Percentiles rank a stretch among this genome's conserved stretches.
These are phyloP conservation scores for Sugiyamaella xylanicola DNA, from an alignment of 1,139 yeast species.

Conservation along the genomic window DNA sequence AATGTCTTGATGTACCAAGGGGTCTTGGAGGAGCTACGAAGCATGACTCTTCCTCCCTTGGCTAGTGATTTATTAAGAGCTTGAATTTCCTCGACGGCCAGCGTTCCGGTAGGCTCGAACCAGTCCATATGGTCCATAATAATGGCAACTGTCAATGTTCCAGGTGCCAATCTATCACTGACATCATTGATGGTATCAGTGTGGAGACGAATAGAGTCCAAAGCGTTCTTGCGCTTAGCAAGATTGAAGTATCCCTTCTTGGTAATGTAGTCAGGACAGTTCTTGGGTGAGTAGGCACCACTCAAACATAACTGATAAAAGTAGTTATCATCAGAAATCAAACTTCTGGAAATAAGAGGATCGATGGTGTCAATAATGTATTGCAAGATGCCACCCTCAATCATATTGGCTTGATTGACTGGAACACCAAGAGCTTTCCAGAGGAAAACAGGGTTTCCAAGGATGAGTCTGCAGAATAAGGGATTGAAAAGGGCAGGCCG, in stretches of 20 bases:
- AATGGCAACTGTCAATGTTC: conserved; percentile 71
- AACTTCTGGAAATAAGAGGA: conserved; percentile 64
- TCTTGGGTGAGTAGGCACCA: conserved; percentile 61
- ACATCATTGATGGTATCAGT: conserved; percentile 80
- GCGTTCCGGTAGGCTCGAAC: conserved; percentile 69
- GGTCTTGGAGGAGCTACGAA: conserved; percentile 69
- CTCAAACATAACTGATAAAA: conserved; percentile 70
- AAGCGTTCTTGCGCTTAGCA: conserved; percentile 42
- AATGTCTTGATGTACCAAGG: conserved; percentile 81
- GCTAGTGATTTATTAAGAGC: conserved; percentile 66
- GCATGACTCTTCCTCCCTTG: conserved; percentile 70
- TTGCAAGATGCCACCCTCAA: conserved; percentile 67
- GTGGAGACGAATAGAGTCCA: conserved; percentile 72
- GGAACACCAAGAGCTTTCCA: conserved; percentile 93
- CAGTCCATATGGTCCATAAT: conserved; percentile 95
- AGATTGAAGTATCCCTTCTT: conserved; percentile 57
- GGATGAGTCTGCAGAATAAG: conserved; percentile 61
- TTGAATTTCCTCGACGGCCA: conserved; percentile 65
- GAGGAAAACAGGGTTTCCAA: conserved; percentile 78
- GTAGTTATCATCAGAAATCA: conserved; percentile 72
- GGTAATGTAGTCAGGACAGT: conserved; percentile 78
- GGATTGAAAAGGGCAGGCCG: conserved; percentile 74
- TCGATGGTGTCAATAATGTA: conserved; percentile 78
- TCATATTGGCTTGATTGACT: conserved; percentile 77
- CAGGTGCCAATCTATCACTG: conserved; percentile 61